These are phyloP conservation scores for Trifolium fragiferum DNA, from an alignment of 306 rosid species.

Conservation along the genomic window DNA sequence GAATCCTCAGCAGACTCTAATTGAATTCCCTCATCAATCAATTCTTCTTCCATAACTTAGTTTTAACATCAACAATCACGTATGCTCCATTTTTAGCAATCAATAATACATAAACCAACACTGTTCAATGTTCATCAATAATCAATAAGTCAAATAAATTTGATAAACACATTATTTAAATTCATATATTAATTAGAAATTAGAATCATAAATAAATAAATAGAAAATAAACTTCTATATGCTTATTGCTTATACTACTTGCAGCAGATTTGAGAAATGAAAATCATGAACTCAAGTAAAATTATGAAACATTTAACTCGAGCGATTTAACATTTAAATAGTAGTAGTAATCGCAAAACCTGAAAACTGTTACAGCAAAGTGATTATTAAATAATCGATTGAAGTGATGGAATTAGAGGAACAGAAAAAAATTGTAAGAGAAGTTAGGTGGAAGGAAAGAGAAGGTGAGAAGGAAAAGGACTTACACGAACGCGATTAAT, in stretches of 20 bases:
- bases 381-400: no score
- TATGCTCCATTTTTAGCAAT: conserved; percentile 37
- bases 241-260: neutral
- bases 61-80: conserved; percentile 47
- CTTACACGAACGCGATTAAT: neutral
- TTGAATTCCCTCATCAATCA: conserved; percentile 57
- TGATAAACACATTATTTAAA: conserved; percentile 13
- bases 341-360: neutral
- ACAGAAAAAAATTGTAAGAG: neutral
- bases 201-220: neutral
- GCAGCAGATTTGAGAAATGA: conserved; percentile 37
- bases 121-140: neutral
- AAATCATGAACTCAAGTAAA: neutral
- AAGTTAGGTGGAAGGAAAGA: no score
- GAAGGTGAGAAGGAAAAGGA: neutral
- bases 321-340: neutral
- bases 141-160: conserved; percentile 30
- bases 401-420: neutral
- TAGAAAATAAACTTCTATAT: no score
- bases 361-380: neutral
- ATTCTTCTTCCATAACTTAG: conserved; percentile 64
- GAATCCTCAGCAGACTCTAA: conserved; percentile 55
- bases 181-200: neutral
- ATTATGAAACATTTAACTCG: neutral
- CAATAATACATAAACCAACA: conserved; percentile 34